Evolutionary conservation across 257 asterid species (phyloP).

Genomic region (Cruciata laevipes): DNA sequence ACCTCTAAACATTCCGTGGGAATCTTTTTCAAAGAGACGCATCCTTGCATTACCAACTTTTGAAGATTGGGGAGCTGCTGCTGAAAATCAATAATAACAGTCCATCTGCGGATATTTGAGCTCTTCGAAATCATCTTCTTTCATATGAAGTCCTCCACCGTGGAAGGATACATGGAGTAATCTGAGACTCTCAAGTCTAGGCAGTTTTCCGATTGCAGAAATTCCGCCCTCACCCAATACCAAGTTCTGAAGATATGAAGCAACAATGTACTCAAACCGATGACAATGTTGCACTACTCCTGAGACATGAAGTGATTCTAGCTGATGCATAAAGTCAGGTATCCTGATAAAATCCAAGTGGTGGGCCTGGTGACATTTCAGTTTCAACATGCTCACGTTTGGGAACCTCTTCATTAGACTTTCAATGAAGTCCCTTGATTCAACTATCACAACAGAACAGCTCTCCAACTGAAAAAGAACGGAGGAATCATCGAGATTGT

Average conservation of each 20-base stretch:
- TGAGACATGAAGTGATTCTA: not conserved
- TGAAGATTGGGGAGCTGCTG: not conserved
- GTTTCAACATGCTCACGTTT: not conserved
- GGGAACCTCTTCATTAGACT: not conserved
- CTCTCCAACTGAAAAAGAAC: not conserved
- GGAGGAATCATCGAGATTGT: not conserved
- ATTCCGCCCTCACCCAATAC: not conserved
- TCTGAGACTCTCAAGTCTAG: not conserved
- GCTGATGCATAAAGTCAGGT: not conserved
- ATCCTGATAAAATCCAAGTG: no score
- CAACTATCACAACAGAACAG: not conserved
- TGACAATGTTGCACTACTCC: not conserved
- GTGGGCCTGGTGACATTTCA: no score
- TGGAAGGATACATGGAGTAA: not conserved
- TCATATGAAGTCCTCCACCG: not conserved
- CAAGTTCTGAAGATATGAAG: not conserved
- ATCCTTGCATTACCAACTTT: not conserved
- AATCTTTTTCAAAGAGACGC: not conserved
- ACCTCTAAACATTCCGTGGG: not conserved
- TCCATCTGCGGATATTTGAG: not conserved
- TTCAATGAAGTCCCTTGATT: not conserved
- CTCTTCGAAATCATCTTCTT: not conserved
- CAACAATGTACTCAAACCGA: not conserved
- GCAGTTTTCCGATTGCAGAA: not conserved
- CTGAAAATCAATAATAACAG: not conserved